Conservation (phyloP, 495 filamentous ascomycete species). For the Lasiosphaeris hirsuta region DNA sequence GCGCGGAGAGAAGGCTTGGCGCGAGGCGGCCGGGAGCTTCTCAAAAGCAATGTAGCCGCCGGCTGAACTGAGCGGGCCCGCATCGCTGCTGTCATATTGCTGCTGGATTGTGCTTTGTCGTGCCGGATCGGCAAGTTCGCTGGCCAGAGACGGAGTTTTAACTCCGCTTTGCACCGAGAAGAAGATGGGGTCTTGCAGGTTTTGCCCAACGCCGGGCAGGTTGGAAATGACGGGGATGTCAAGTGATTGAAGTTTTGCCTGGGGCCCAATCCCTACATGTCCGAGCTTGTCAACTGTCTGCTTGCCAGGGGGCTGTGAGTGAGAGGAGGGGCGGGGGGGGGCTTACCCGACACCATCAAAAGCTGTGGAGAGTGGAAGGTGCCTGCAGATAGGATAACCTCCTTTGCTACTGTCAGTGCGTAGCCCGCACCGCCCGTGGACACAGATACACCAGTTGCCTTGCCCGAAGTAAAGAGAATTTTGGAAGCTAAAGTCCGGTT, state of each 20-base stretch:
- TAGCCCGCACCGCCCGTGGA: constrained; percentile 28
- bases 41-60: constrained; percentile 42
- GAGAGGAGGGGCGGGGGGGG: no score
- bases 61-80: constrained; percentile 42
- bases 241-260: constrained; percentile 23
- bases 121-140: constrained; percentile 32
- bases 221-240: constrained; percentile 40
- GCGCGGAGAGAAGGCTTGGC: constrained; percentile 21
- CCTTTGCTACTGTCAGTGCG: constrained; percentile 36
- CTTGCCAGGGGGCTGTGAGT: background rate
- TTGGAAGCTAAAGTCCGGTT: constrained; percentile 32
- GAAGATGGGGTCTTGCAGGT: constrained; percentile 47
- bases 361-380: constrained; percentile 46
- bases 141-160: constrained; percentile 33
- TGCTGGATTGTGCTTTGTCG: constrained; percentile 13
- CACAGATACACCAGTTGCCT: constrained; percentile 39
- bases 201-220: constrained; percentile 51
- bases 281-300: background rate
- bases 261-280: constrained; percentile 3
- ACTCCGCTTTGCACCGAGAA: constrained; percentile 38
- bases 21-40: constrained; percentile 5
- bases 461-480: constrained; percentile 31
- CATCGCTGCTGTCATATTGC: constrained; percentile 27
- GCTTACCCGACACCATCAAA: constrained; percentile 44
- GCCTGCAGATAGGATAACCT: constrained; percentile 48